A percentile compares a stretch with the other conserved stretches of the same genome.
phyloP scores from a whole-genome alignment of 2,329 filamentous ascomycete species.

The Botrytis porri region DNA sequence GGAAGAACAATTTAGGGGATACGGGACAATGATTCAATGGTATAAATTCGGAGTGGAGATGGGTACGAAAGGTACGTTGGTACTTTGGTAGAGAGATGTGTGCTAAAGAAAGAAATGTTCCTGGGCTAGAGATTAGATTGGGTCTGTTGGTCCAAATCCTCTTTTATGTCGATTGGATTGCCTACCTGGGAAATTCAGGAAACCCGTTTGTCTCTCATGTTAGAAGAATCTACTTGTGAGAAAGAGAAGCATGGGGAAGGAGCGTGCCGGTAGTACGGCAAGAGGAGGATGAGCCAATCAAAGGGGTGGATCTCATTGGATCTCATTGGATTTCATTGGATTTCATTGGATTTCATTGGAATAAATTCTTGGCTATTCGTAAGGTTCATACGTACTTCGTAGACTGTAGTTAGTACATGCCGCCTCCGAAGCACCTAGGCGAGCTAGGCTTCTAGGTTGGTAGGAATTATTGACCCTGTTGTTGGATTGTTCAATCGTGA shows the following conservation, averaged over 20 bases:
- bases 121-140: constrained; percentile 6
- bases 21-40: constrained; percentile 2
- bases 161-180: not conserved
- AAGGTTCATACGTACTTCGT: not conserved
- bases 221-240: not conserved
- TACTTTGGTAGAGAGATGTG: not conserved
- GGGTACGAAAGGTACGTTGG: not conserved
- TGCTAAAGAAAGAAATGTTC: not conserved
- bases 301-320: not conserved
- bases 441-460: no score
- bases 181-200: not conserved
- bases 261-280: not conserved
- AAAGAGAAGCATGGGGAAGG: not conserved
- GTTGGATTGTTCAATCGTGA: not conserved
- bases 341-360: not conserved
- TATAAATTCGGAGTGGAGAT: constrained; percentile 3
- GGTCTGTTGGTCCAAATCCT: not conserved
- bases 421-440: no score
- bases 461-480: not conserved
- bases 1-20: constrained; percentile 12
- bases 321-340: no score
- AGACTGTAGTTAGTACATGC: no score
- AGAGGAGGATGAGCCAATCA: not conserved
- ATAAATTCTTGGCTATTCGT: not conserved
- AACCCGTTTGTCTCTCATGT: no score